Evolutionary conservation across 345 rosid genomes (phyloP), one percentile per base, ranked within the genome.

Genomic region (Angophora floribunda): DNA sequence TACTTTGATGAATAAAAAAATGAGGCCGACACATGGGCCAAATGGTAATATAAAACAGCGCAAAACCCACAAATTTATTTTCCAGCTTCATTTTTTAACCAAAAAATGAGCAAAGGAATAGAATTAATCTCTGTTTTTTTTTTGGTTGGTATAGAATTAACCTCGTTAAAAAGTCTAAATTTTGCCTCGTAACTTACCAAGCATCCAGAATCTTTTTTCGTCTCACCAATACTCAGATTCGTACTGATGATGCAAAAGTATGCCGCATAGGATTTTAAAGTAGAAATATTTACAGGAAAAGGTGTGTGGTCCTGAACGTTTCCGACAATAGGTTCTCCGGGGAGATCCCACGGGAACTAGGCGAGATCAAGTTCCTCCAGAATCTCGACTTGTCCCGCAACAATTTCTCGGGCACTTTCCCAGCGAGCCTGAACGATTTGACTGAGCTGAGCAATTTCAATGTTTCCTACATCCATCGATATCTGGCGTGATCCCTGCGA

Each of bases 341-440:
- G 5, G 90, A 92, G 91, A 94, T 97, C 80, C 99, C 99, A 30
- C 67, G 49, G 45, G 98, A 95, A 88, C 89, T 97, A 36, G 98
- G 95, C 50, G 88, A 91, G 57, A 78, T 95, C 4, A 95, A 92
- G 80, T 96, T 98, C 93, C 85, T 97, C 50, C 95, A 91, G 92
- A 94, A 94, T 91, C 98, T 97, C 79, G 99, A 97, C 88, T 90
- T 97, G 89, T 96, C 99, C 61, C 90, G 30, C 87, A 97, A 97
- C 93, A 96, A 96, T 57, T 96, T 97, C 90, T 96, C 99, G 41
- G 99, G 99, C 41, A 53, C 47, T 75, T 96, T 96, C 78, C 98
- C 99, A 0, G 57, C 91, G 4, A 96, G 94, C 94, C 90, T 97
- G 86, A 94, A 90, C 87, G 89, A 89, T 61, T 91, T 96, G 94